Evolutionary conservation across 495 filamentous ascomycete species (phyloP).

Genomic region (Penicillium coffeae): DNA sequence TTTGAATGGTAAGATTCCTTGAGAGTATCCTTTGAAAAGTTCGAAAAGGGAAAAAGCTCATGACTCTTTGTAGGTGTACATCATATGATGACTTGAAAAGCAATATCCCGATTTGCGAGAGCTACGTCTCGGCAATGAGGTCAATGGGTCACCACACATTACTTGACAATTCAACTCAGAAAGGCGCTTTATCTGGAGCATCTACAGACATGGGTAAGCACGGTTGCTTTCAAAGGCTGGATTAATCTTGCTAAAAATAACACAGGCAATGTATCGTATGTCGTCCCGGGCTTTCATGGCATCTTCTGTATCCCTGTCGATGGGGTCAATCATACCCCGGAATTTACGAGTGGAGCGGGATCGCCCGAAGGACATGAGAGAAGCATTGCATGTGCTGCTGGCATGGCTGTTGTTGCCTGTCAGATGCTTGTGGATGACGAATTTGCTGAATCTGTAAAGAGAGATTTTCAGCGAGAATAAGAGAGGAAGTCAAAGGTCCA

Average conservation of each 20-base stretch:
- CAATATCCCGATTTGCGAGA: constrained; percentile 47
- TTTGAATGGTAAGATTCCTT: constrained; percentile 31
- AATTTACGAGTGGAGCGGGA: constrained; percentile 51
- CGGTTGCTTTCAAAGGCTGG: constrained; percentile 1
- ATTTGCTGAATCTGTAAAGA: constrained; percentile 29
- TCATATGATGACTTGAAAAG: constrained; percentile 53
- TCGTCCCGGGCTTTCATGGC: constrained; percentile 56
- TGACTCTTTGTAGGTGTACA: constrained; percentile 24
- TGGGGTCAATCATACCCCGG: constrained; percentile 54
- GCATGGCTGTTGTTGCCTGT: constrained; percentile 55
- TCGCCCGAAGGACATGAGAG: constrained; percentile 45
- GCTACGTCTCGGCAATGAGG: constrained; percentile 50
- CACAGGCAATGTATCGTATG: constrained; percentile 55
- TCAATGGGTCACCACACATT: constrained; percentile 41
- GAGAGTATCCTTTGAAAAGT: background rate
- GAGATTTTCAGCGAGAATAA: constrained; percentile 21
- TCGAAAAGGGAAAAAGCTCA: background rate
- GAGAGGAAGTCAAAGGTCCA: background rate
- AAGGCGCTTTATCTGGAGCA: constrained; percentile 19
- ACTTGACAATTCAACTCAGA: constrained; percentile 39
- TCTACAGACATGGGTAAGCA: constrained; percentile 40
- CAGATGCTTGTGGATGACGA: constrained; percentile 44
- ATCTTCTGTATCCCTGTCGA: constrained; percentile 50
- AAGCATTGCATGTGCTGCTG: constrained; percentile 49
- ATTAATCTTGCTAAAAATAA: constrained; percentile 6